Conservation (phyloP, 805 yeast species). For the Starmerella bombi region DNA sequence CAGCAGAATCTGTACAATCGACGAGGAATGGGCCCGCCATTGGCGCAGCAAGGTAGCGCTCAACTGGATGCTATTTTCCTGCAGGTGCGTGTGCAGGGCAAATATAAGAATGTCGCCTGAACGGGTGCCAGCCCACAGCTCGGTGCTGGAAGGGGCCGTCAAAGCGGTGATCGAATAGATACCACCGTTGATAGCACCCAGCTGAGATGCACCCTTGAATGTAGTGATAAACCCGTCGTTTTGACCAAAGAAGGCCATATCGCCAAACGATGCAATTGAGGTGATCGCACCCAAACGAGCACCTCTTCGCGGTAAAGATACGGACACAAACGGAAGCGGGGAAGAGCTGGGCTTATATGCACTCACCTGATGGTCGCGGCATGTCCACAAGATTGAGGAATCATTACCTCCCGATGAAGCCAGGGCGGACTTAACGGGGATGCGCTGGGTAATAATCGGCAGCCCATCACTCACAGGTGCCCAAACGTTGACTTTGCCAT, state of each 20-base stretch:
- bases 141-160: constrained; percentile 16
- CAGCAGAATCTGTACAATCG: constrained; percentile 17
- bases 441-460: constrained; percentile 16
- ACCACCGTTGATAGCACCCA: constrained; percentile 25
- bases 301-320: constrained; percentile 13
- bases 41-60: constrained; percentile 29
- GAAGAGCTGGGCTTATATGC: constrained; percentile 24
- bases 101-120: constrained; percentile 29
- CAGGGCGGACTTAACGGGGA: neutral
- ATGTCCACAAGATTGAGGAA: constrained; percentile 26
- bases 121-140: constrained; percentile 30
- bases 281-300: constrained; percentile 13
- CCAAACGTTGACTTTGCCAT: constrained; percentile 30
- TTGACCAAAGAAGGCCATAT: constrained; percentile 29
- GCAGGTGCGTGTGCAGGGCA: constrained; percentile 15
- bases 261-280: constrained; percentile 20
- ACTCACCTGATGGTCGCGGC: constrained; percentile 24
- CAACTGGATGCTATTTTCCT: constrained; percentile 3
- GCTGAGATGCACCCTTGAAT: constrained; percentile 19
- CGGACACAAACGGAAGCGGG: constrained; percentile 12
- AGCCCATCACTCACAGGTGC: constrained; percentile 9
- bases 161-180: constrained; percentile 25
- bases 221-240: constrained; percentile 30
- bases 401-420: constrained; percentile 6
- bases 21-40: constrained; percentile 29